These are phyloP conservation scores for Boletales sp. DNA, from an alignment of 768 basidiomycete species.

Conservation along the genomic window DNA sequence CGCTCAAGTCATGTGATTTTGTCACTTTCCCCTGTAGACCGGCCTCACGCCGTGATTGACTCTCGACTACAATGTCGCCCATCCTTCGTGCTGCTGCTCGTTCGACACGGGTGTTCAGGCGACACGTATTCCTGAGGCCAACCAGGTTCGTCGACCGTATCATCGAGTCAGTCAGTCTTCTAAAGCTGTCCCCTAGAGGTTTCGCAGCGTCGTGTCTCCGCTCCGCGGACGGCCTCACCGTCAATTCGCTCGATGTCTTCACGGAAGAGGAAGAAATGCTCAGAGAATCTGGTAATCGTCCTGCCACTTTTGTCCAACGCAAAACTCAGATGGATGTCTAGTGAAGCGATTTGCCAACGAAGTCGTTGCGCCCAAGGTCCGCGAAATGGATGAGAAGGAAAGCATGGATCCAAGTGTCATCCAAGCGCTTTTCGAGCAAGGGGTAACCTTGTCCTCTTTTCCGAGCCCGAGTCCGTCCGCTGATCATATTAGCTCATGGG, in stretches of 20 bases:
- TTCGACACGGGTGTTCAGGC: slow-evolving; percentile 11
- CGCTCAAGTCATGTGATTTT: background rate
- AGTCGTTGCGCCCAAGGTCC: slow-evolving; percentile 85
- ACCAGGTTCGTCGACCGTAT: slow-evolving; percentile 14
- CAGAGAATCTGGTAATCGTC: slow-evolving; percentile 73
- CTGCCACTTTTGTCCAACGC: background rate
- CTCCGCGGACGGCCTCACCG: slow-evolving; percentile 26
- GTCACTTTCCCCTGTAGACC: too few relatives aligned
- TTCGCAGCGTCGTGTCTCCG: slow-evolving; percentile 25
- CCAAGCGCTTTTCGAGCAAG: slow-evolving; percentile 89
- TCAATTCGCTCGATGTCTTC: slow-evolving; percentile 73
- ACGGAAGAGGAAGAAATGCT: slow-evolving; percentile 96
- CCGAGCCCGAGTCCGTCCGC: background rate
- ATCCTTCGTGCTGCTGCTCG: slow-evolving; percentile 26
- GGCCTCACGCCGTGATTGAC: too few relatives aligned
- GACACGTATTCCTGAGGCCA: background rate
- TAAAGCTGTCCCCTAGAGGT: slow-evolving; percentile 9
- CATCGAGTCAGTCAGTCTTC: background rate
- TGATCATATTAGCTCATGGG: slow-evolving; percentile 77
- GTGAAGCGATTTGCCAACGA: slow-evolving; percentile 88
- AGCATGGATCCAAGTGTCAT: slow-evolving; percentile 87
- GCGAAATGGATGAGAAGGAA: slow-evolving; percentile 98
- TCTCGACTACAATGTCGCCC: background rate
- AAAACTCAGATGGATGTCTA: slow-evolving; percentile 29
- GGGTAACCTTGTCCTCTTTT: slow-evolving; percentile 48